phyloP scores from a whole-genome alignment of 805 yeast genomes.

The Schwanniomyces pseudopolymorphus region DNA sequence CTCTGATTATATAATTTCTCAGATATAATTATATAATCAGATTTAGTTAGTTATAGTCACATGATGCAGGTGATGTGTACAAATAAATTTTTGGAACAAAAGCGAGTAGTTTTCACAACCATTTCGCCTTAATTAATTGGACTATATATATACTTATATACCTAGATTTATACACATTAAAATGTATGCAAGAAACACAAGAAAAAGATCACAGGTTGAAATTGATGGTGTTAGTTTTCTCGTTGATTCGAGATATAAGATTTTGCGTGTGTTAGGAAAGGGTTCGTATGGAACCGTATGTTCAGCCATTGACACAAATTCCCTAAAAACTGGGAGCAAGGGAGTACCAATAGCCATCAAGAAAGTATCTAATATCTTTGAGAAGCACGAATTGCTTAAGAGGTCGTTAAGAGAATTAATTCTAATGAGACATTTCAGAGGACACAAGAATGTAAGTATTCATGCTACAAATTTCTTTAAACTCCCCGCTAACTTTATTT shows the following conservation, averaged over 20 bases:
- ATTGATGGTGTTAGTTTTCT: conserved; percentile 57
- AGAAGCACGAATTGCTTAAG: conserved; percentile 62
- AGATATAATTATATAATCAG: not conserved
- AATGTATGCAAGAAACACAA: not conserved
- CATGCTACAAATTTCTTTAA: not conserved
- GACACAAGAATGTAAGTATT: conserved; percentile 66
- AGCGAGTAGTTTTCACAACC: not conserved
- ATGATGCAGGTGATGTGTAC: too few species aligned
- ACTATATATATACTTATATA: too few species aligned
- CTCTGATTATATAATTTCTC: not conserved
- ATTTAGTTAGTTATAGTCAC: not conserved
- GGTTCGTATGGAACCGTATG: conserved; percentile 90
- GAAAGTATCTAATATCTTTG: conserved; percentile 71
- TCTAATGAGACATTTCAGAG: conserved; percentile 77
- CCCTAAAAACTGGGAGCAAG: not conserved
- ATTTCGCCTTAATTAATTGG: too few species aligned
- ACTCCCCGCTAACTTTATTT: conserved; percentile 8
- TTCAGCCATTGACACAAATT: conserved; percentile 58
- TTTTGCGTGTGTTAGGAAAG: conserved; percentile 64
- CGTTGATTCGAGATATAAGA: conserved; percentile 58
- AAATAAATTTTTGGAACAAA: not conserved
- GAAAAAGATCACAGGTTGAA: not conserved
- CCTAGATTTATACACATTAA: too few species aligned
- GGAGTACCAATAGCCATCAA: conserved; percentile 67
- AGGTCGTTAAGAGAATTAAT: conserved; percentile 84